Evolutionary conservation across 208 protist genomes (phyloP).

Genomic region (Crithidia mellificae): DNA sequence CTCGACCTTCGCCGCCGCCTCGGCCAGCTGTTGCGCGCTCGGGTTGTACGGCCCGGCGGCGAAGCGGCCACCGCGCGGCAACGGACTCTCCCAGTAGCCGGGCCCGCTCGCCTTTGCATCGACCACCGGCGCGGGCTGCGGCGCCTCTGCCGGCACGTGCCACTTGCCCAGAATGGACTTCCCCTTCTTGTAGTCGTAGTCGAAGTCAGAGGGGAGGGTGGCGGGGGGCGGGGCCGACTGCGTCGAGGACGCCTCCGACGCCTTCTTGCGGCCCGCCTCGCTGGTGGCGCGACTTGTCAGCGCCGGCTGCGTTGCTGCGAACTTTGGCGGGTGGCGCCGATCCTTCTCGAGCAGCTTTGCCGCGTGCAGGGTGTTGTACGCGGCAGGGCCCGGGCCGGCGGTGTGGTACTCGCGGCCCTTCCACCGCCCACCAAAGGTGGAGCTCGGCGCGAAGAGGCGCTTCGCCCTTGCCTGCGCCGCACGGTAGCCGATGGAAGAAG

Average conservation of each 20-base stretch:
- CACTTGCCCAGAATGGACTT: constrained; percentile 53
- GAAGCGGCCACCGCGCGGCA: constrained; percentile 34
- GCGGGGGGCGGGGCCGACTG: constrained; percentile 10
- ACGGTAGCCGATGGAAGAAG: constrained; percentile 66
- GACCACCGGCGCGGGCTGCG: constrained; percentile 3
- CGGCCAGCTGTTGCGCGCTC: constrained; percentile 18
- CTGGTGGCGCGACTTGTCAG: constrained; percentile 1
- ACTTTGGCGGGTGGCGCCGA: constrained; percentile 53
- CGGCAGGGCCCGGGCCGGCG: constrained; percentile 54
- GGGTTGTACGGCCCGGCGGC: constrained; percentile 40
- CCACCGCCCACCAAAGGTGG: constrained; percentile 64
- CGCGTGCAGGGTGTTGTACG: constrained; percentile 54
- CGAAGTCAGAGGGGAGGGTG: constrained; percentile 79
- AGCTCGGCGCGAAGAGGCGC: constrained; percentile 38
- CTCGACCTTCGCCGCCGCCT: constrained; percentile 15
- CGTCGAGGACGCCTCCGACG: constrained; percentile 1
- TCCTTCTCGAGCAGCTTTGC: constrained; percentile 52
- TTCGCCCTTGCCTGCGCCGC: constrained; percentile 21
- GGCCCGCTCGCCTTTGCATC: constrained; percentile 23
- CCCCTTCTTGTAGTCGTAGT: constrained; percentile 74
- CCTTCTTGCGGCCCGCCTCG: constrained; percentile 6
- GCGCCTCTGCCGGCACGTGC: constrained; percentile 12
- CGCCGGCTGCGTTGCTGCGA: constrained; percentile 31
- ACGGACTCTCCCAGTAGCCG: constrained; percentile 28
- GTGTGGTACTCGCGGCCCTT: constrained; percentile 33